Base-by-base conservation (phyloP, 208 protist species). In the Trypanosoma scelopori region DNA sequence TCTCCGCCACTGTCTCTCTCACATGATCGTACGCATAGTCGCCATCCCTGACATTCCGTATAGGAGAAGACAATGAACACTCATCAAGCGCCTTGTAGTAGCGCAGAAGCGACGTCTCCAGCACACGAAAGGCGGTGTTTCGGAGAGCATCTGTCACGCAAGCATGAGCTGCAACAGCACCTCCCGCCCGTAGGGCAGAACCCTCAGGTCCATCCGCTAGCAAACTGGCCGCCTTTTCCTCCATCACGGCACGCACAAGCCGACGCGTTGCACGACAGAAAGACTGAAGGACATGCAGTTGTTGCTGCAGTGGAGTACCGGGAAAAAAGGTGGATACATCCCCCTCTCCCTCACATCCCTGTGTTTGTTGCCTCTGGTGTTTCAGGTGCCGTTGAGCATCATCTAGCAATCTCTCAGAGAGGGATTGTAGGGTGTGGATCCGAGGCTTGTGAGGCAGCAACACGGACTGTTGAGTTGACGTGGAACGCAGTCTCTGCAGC, bases 391-490 rank as follows among this genome's bases (percentile, higher is more conserved):
- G 50, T 52, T 52, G n/a, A 9, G 32, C 41, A 50, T 67, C 27
- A 46, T 74, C 60, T 18, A 90, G 71, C 5, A 93, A 66, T n/a
- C 73, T 18, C 37, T 87, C 82, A 55, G 79, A 89, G 55, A 86
- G 55, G 15, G 57, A 30, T 61, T 90, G 89, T n/a, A 95, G 56
- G 18, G 74, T 45, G 80, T 95, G 89, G 47, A 95, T 57, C 3
- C 89, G 84, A 11, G 86, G 74, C 59, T 92, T 95, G 27, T 95
- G 85, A 22, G 82, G 78, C 32, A 95, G 66, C 56, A 95, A 61
- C 20, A 78, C 74, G 32, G 76, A 89, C 18, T 25, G 42, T 35
- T 15, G 18, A 48, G 7, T 32, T 5, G 63, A 5, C 1, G 45
- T 2, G 11, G 56, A 41, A 27, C 82, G 82, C 22, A 89, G 58